Conservation (phyloP, 2,329 filamentous ascomycete genomes). For the Aspergillus tamarii region DNA sequence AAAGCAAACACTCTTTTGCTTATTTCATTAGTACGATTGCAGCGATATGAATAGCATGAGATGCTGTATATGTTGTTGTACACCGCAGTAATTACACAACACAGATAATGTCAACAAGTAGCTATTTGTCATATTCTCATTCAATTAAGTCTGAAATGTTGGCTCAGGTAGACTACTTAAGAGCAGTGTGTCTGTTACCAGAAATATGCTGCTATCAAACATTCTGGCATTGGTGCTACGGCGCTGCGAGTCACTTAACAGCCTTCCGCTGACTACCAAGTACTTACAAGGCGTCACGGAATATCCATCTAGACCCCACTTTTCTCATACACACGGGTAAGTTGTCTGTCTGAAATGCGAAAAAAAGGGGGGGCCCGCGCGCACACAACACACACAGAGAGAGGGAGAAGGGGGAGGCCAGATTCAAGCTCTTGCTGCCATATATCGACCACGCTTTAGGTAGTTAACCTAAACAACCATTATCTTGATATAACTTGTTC, state of each 20-base stretch:
- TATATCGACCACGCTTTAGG: not conserved
- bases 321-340: slow-evolving; percentile 28
- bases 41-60: not conserved
- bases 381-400: not conserved
- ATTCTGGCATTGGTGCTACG: not conserved
- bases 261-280: not conserved
- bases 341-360: no score
- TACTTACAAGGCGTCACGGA: not conserved
- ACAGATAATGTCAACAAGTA: not conserved
- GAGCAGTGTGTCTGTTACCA: not conserved
- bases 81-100: not conserved
- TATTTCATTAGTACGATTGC: not conserved
- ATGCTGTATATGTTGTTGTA: not conserved
- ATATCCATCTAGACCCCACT: slow-evolving; percentile 24
- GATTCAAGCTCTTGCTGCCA: not conserved
- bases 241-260: slow-evolving; percentile 26
- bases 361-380: no score
- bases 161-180: no score
- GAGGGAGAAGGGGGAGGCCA: not conserved
- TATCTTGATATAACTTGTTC: not conserved
- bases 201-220: not conserved
- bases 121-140: not conserved
- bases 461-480: not conserved
- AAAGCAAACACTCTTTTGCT: not conserved
- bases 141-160: not conserved